Conservation (phyloP, 139 green algal genomes). For the Haematococcus lacustris region DNA sequence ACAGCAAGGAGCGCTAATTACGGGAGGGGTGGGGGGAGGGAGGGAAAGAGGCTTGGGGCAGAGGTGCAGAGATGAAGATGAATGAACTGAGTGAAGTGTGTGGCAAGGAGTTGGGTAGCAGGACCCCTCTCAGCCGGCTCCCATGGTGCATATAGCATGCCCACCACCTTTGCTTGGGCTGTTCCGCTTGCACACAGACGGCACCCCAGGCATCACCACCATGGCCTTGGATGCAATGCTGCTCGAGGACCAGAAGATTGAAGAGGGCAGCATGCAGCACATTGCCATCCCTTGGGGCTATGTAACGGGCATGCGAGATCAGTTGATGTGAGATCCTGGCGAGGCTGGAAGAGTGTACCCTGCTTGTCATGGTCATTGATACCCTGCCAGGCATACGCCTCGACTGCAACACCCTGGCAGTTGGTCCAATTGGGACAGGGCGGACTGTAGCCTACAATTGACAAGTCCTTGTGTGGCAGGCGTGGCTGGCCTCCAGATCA, state of each 20-base stretch:
- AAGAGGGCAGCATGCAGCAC: no score
- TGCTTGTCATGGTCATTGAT: no score
- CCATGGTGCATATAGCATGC: neutral
- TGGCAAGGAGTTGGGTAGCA: neutral
- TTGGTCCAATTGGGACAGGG: no score
- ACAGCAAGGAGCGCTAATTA: neutral
- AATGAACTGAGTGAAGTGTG: neutral
- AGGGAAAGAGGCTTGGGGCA: neutral
- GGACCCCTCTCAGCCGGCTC: neutral
- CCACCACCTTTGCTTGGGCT: conserved; percentile 11
- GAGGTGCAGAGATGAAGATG: neutral
- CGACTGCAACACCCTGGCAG: no score
- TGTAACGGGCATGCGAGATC: conserved; percentile 55
- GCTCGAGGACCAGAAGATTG: conserved; percentile 40
- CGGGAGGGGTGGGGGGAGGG: neutral
- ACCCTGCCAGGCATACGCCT: no score
- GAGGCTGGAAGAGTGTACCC: no score
- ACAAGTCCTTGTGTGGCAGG: no score
- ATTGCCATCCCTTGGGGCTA: conserved; percentile 66
- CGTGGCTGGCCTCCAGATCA: no score
- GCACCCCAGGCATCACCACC: conserved; percentile 32
- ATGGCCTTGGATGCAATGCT: conserved; percentile 59
- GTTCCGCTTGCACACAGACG: conserved; percentile 30
- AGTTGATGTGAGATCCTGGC: conserved; percentile 22
- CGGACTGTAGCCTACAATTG: no score